phyloP scores from a whole-genome alignment of 2,329 filamentous ascomycete species.

The Aspergillus sp. region DNA sequence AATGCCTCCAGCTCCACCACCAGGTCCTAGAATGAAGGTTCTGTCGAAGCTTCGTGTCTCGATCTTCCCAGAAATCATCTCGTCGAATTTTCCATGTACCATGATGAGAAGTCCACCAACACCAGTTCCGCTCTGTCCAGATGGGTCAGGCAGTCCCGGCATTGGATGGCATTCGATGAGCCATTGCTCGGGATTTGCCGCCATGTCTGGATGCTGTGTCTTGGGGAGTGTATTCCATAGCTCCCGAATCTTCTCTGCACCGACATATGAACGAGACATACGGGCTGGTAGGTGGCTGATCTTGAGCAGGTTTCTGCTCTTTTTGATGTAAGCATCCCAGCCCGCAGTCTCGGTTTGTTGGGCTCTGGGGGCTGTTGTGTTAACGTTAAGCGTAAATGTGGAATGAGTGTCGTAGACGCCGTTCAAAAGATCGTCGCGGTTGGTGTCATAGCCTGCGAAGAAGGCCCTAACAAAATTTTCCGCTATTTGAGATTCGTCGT shows the following conservation, averaged over 20 bases:
- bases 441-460: constrained; percentile 67
- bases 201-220: constrained; percentile 70
- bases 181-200: constrained; percentile 65
- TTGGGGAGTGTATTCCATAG: constrained; percentile 66
- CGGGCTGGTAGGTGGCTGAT: constrained; percentile 59
- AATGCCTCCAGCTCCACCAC: constrained; percentile 60
- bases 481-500: constrained; percentile 69
- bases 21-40: constrained; percentile 73
- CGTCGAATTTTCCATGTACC: constrained; percentile 81
- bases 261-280: constrained; percentile 62
- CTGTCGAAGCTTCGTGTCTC: constrained; percentile 74
- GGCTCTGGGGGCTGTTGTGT: constrained; percentile 54
- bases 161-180: constrained; percentile 77
- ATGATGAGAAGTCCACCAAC: constrained; percentile 74
- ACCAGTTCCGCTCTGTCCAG: constrained; percentile 57
- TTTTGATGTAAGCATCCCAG: constrained; percentile 72
- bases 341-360: constrained; percentile 42
- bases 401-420: constrained; percentile 73
- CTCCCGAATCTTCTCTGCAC: constrained; percentile 60
- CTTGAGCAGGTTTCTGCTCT: constrained; percentile 71
- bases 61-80: constrained; percentile 57
- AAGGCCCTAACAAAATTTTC: constrained; percentile 72
- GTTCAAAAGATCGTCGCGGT: constrained; percentile 59
- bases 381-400: constrained; percentile 70
- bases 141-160: constrained; percentile 65